Conservation (phyloP, 2,329 filamentous ascomycete species). For the Neoarthrinium moseri region DNA sequence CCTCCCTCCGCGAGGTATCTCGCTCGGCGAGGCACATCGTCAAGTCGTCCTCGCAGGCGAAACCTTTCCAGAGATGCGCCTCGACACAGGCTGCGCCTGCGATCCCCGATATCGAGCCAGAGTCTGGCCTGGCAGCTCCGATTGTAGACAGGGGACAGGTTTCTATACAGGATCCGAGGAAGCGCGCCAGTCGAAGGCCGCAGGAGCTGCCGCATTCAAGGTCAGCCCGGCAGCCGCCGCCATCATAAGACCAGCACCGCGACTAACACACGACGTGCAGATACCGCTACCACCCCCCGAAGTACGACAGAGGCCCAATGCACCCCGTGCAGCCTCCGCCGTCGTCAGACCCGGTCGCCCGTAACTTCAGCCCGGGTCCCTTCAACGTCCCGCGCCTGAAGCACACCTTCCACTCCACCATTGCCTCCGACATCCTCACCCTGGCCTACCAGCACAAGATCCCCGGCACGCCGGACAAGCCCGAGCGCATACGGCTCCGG, state of each 20-base stretch:
- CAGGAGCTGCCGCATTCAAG: conserved; percentile 22
- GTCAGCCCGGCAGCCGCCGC: conserved; percentile 12
- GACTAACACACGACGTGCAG: conserved; percentile 42
- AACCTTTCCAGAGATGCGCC: conserved; percentile 37
- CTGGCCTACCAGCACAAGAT: conserved; percentile 84
- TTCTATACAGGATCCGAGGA: conserved; percentile 48
- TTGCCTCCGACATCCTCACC: conserved; percentile 84
- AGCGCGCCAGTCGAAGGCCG: conserved; percentile 28
- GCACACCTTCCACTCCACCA: conserved; percentile 85
- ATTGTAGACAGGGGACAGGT: conserved; percentile 31
- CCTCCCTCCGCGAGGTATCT: conserved; percentile 24
- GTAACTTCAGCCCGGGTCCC: conserved; percentile 85
- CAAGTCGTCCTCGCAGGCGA: conserved; percentile 16
- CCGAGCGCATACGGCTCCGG: conserved; percentile 67
- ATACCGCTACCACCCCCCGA: conserved; percentile 93
- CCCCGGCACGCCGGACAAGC: conserved; percentile 63
- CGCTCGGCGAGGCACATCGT: conserved; percentile 25
- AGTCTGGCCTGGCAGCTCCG: conserved; percentile 47
- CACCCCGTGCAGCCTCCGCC: conserved; percentile 91
- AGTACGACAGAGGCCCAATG: conserved; percentile 90
- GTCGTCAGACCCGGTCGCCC: conserved; percentile 81
- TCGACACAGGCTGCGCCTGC: conserved; percentile 41
- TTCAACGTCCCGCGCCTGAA: conserved; percentile 85
- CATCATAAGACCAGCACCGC: not conserved
- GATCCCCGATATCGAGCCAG: conserved; percentile 48